Evolutionary conservation across 2,329 filamentous ascomycete species (phyloP).

Genomic region (Dothistroma septosporum): DNA sequence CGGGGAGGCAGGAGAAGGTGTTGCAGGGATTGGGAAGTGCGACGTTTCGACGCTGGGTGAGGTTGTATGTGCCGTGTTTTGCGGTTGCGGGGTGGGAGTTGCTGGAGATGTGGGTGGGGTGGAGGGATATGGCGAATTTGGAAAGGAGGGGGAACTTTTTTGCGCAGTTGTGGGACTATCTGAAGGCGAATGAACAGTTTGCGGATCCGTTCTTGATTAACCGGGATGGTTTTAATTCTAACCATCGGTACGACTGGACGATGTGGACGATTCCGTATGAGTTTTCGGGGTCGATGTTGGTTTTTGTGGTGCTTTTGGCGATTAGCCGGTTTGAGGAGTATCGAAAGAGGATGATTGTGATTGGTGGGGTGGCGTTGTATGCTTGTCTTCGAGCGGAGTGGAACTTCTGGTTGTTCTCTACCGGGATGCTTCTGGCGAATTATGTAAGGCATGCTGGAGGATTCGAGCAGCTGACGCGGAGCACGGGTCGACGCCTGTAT

Average conservation of each 20-base stretch:
- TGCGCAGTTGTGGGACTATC: constrained; percentile 14
- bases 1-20: neutral
- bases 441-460: constrained; percentile 19
- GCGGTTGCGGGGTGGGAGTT: constrained; percentile 13
- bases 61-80: constrained; percentile 15
- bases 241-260: constrained; percentile 20
- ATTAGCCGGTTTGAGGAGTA: constrained; percentile 9
- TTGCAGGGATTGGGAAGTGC: constrained; percentile 6
- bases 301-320: constrained; percentile 13
- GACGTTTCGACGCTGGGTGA: constrained; percentile 13
- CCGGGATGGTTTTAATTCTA: constrained; percentile 1
- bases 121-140: constrained; percentile 1
- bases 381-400: constrained; percentile 14
- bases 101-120: constrained; percentile 12
- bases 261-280: constrained; percentile 26
- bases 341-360: constrained; percentile 7
- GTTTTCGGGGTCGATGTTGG: constrained; percentile 15
- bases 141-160: constrained; percentile 8
- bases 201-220: constrained; percentile 20
- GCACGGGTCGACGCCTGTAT: neutral
- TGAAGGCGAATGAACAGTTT: constrained; percentile 8
- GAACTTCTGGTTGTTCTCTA: constrained; percentile 20
- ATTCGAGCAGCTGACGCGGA: constrained; percentile 13
- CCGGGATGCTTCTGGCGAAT: constrained; percentile 17
- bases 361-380: constrained; percentile 5